Percentiles rank a stretch among this genome's conserved stretches.
These are phyloP conservation scores for Claviceps maximensis DNA, from an alignment of 2,329 filamentous ascomycete species.

Conservation along the genomic window DNA sequence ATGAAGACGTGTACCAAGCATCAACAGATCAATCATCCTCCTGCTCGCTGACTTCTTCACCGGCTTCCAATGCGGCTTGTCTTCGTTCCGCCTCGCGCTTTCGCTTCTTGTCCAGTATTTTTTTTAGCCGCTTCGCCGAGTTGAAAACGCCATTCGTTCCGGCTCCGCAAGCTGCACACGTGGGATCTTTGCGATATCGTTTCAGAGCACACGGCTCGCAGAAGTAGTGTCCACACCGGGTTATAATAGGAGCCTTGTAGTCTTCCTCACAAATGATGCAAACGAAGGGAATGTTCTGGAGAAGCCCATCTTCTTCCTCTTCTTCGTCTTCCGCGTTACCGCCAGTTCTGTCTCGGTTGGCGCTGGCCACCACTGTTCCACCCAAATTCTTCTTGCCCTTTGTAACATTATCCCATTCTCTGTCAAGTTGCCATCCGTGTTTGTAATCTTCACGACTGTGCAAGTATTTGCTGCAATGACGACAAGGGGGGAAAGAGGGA, in stretches of 20 bases:
- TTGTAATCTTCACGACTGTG: slow-evolving; percentile 70
- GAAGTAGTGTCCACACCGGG: slow-evolving; percentile 91
- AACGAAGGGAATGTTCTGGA: slow-evolving; percentile 78
- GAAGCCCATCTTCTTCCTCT: slow-evolving; percentile 44
- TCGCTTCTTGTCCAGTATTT: slow-evolving; percentile 62
- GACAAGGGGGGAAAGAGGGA: neutral
- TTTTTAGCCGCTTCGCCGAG: slow-evolving; percentile 68
- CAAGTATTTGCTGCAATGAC: slow-evolving; percentile 45
- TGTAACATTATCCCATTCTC: slow-evolving; percentile 79
- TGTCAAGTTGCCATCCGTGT: slow-evolving; percentile 89
- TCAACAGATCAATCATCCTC: slow-evolving; percentile 14
- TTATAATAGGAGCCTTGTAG: slow-evolving; percentile 72
- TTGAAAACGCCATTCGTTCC: slow-evolving; percentile 88
- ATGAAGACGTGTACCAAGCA: no score
- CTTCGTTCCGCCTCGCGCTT: slow-evolving; percentile 46
- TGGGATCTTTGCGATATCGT: slow-evolving; percentile 74
- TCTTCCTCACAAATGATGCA: slow-evolving; percentile 74
- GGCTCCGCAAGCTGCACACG: slow-evolving; percentile 72
- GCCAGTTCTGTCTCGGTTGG: slow-evolving; percentile 29
- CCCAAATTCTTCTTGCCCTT: slow-evolving; percentile 52
- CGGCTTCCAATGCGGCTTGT: slow-evolving; percentile 37
- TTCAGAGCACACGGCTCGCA: slow-evolving; percentile 82
- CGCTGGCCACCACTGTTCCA: slow-evolving; percentile 49
- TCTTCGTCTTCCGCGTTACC: slow-evolving; percentile 42
- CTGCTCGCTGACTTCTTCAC: slow-evolving; percentile 35